A percentile compares a stretch with the other conserved stretches of the same genome.
phyloP scores from a whole-genome alignment of 257 asterid genomes.

The Solanum sitiens region DNA sequence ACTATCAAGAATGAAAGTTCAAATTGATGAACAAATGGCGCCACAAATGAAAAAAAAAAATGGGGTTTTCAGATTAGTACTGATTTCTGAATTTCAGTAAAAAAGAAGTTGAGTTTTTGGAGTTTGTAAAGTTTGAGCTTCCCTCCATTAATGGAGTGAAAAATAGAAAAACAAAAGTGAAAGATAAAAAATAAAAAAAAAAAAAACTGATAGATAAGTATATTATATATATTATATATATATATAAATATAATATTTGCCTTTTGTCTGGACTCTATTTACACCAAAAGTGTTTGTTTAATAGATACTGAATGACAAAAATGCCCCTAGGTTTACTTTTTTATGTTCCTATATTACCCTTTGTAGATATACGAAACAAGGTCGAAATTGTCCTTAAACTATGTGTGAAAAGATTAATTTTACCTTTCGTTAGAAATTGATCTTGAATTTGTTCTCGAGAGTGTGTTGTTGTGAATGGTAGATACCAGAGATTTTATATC shows the following conservation, averaged over 20 bases:
- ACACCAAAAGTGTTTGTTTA: not conserved
- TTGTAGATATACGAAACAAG: not conserved
- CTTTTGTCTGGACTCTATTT: conserved; percentile 16
- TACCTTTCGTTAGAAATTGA: not conserved
- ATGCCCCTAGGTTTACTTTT: not conserved
- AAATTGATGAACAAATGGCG: conserved; percentile 49
- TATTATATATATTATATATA: not conserved
- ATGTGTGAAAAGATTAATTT: not conserved
- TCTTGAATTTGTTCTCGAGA: not conserved
- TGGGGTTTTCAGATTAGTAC: not conserved
- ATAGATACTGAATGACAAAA: not conserved
- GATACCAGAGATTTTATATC: not conserved
- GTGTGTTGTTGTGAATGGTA: too few species aligned
- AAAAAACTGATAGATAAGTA: conserved; percentile 1
- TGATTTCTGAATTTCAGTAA: not conserved
- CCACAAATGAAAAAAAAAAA: conserved; percentile 29
- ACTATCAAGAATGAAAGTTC: not conserved
- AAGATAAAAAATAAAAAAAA: not conserved
- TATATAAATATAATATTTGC: conserved; percentile 5
- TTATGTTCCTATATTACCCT: not conserved
- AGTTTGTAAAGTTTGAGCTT: conserved; percentile 37
- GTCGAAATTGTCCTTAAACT: not conserved
- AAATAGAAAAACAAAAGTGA: not conserved
- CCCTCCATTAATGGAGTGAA: conserved; percentile 61
- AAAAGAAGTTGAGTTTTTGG: not conserved